Conservation (phyloP, 345 rosid species). For the Citropsis articulata region DNA sequence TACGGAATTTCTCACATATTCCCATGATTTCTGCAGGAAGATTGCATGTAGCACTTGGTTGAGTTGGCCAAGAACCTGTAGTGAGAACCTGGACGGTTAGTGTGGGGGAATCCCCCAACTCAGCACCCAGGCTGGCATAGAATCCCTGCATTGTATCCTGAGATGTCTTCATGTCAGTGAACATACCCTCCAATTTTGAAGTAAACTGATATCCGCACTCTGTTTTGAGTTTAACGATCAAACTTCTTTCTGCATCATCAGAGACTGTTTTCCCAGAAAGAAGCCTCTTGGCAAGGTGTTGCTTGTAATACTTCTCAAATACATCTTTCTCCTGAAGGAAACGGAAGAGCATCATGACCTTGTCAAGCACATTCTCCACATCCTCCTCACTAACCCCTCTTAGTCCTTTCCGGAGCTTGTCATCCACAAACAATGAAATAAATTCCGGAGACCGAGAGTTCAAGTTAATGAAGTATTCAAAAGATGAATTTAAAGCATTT, state of each 20-base stretch:
- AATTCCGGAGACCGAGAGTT: slow-evolving; percentile 65
- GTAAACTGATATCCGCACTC: slow-evolving; percentile 78
- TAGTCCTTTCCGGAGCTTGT: slow-evolving; percentile 67
- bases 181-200: slow-evolving; percentile 73
- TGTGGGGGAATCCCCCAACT: slow-evolving; percentile 60
- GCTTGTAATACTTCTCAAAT: slow-evolving; percentile 71
- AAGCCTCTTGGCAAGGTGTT: slow-evolving; percentile 69
- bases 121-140: slow-evolving; percentile 39
- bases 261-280: slow-evolving; percentile 64
- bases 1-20: slow-evolving; percentile 61
- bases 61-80: slow-evolving; percentile 80
- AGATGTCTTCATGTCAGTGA: slow-evolving; percentile 75
- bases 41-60: slow-evolving; percentile 55
- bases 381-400: slow-evolving; percentile 72
- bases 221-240: slow-evolving; percentile 72
- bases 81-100: slow-evolving; percentile 67
- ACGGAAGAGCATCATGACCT: slow-evolving; percentile 77
- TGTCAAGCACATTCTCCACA: slow-evolving; percentile 57
- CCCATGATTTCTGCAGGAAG: slow-evolving; percentile 59
- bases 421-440: slow-evolving; percentile 67
- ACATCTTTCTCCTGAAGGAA: slow-evolving; percentile 78
- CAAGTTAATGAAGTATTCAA: slow-evolving; percentile 67
- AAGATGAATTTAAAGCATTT: slow-evolving; percentile 68
- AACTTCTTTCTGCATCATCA: slow-evolving; percentile 78
- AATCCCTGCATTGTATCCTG: slow-evolving; percentile 74